phyloP scores from a whole-genome alignment of 2,329 filamentous ascomycete genomes.

The Capronia americana region DNA sequence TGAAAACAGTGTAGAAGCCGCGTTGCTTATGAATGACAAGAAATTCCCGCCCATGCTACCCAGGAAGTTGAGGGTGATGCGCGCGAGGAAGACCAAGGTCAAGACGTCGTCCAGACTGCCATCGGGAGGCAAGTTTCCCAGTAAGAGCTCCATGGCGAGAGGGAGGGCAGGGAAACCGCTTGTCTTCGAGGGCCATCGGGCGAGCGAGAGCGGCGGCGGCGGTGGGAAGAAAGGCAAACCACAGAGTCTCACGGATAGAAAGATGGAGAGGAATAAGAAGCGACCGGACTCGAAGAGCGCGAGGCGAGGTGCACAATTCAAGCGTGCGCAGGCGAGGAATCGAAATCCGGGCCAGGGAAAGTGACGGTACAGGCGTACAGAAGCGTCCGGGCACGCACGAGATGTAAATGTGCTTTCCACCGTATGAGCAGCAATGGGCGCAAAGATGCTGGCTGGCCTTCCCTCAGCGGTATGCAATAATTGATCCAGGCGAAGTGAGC shows the following conservation, averaged over 20 bases:
- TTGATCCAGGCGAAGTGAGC: neutral
- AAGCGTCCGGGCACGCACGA: neutral
- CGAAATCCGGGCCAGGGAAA: slow-evolving; percentile 5
- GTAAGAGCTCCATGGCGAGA: slow-evolving; percentile 7
- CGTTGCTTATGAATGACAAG: slow-evolving; percentile 85
- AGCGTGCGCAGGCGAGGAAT: slow-evolving; percentile 3
- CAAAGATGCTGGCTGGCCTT: neutral
- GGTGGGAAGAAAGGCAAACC: neutral
- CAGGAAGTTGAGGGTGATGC: slow-evolving; percentile 80
- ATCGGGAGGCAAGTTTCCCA: slow-evolving; percentile 39
- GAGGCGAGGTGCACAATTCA: slow-evolving; percentile 9
- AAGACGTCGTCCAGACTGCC: slow-evolving; percentile 27
- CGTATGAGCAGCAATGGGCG: neutral
- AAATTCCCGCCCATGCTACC: slow-evolving; percentile 95
- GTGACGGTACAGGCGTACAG: neutral
- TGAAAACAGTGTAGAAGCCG: slow-evolving; percentile 86
- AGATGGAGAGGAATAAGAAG: slow-evolving; percentile 9
- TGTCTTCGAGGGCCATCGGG: slow-evolving; percentile 55
- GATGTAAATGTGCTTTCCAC: neutral
- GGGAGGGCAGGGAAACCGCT: slow-evolving; percentile 29
- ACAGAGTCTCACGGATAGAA: slow-evolving; percentile 4
- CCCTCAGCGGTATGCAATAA: neutral
- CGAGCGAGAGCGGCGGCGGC: slow-evolving; percentile 28
- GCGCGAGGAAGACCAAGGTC: slow-evolving; percentile 69
- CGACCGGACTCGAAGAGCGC: slow-evolving; percentile 9